Evolutionary conservation across 1,284 basidiomycete species (phyloP).

Genomic region (Leccinum angustisporum): DNA sequence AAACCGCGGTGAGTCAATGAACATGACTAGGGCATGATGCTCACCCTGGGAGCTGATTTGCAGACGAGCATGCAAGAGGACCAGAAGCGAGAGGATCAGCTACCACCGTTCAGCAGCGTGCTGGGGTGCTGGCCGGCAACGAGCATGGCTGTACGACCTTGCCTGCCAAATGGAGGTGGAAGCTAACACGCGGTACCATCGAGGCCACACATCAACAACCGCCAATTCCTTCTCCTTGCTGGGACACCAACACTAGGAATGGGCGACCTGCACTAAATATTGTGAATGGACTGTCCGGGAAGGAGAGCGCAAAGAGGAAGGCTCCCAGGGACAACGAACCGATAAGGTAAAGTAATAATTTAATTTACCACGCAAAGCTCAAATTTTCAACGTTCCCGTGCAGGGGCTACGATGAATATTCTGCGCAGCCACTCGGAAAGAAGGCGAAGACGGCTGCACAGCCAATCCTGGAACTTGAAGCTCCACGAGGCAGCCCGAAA

Average conservation of each 20-base stretch:
- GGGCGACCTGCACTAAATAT: background rate
- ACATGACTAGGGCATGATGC: background rate
- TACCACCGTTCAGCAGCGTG: no score
- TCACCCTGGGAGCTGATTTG: background rate
- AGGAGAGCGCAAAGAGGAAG: background rate
- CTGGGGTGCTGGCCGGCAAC: no score
- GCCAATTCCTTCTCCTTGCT: background rate
- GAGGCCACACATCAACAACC: no score
- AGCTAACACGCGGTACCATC: background rate
- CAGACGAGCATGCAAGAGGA: background rate
- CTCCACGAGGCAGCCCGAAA: background rate
- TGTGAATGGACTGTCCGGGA: background rate
- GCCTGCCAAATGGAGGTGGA: background rate
- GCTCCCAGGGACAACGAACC: background rate
- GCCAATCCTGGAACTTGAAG: no score
- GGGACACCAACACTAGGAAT: background rate
- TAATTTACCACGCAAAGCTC: background rate
- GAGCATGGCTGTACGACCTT: background rate
- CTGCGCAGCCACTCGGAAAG: background rate
- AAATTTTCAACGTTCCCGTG: background rate
- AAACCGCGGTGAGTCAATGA: background rate
- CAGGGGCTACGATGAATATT: background rate
- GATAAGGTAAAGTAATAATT: background rate
- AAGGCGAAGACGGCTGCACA: background rate
- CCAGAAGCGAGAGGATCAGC: no score